Conservation (phyloP, 2,329 filamentous ascomycete species). For the Colletotrichum sp. region DNA sequence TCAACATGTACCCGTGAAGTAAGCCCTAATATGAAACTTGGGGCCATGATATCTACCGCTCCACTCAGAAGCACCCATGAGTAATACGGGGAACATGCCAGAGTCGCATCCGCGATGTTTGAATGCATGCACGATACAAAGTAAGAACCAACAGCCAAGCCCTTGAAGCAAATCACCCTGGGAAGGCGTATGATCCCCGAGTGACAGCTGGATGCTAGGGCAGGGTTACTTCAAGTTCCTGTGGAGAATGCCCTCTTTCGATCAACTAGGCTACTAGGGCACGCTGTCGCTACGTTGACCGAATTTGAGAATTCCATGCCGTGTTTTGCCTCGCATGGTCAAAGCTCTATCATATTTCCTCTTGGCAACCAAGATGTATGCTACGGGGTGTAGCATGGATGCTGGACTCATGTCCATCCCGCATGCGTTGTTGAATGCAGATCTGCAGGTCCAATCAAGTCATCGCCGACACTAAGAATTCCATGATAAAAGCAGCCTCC, state of each 20-base stretch:
- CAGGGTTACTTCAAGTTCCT: background rate
- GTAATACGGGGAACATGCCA: background rate
- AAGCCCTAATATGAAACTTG: background rate
- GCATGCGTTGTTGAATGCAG: background rate
- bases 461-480: background rate
- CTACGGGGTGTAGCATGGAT: background rate
- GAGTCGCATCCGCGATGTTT: background rate
- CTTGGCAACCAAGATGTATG: background rate
- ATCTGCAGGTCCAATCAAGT: background rate
- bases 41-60: background rate
- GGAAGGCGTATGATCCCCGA: background rate
- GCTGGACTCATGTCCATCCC: background rate
- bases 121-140: background rate
- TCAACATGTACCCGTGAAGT: background rate
- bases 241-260: background rate
- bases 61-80: background rate
- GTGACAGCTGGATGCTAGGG: background rate
- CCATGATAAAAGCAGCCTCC: background rate
- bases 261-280: background rate
- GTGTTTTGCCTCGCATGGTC: background rate
- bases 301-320: background rate
- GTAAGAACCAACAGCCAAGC: background rate
- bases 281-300: background rate
- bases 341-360: background rate
- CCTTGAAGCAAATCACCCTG: background rate